Conservation (phyloP, 1,284 basidiomycete genomes). For the Vanrija sp. region DNA sequence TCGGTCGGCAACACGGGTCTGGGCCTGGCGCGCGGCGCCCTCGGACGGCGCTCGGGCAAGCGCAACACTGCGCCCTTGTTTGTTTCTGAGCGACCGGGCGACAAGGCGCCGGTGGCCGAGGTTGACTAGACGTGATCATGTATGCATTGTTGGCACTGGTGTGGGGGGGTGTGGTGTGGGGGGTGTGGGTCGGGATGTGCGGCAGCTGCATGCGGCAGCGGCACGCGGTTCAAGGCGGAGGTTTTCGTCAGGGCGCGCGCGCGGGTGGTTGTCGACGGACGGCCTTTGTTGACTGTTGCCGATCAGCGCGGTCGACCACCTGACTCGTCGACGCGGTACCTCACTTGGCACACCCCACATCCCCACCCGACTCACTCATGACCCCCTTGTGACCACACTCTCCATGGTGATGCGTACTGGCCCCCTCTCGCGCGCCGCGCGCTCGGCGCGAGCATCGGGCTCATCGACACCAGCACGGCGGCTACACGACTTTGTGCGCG, state of each 20-base stretch:
- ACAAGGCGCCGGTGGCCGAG: neutral
- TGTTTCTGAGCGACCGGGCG: neutral
- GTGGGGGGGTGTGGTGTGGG: neutral
- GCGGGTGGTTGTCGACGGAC: neutral
- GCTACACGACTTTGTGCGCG: conserved; percentile 36
- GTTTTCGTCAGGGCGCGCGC: neutral
- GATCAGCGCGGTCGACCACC: neutral
- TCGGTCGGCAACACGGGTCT: conserved; percentile 35
- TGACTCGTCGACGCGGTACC: no score
- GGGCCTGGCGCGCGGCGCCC: conserved; percentile 40
- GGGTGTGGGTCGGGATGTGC: no score
- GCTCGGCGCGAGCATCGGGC: neutral
- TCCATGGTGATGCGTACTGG: neutral
- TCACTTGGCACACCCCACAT: no score
- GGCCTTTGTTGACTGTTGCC: neutral
- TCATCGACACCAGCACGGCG: neutral
- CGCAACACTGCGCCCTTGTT: conserved; percentile 16
- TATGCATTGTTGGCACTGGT: neutral
- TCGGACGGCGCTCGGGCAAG: conserved; percentile 20
- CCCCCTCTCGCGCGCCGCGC: neutral
- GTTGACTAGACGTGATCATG: neutral
- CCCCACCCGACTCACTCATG: neutral
- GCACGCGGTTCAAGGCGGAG: neutral
- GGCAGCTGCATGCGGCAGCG: neutral
- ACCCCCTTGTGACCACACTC: neutral